Conservation (phyloP, 225 moss, liverwort and hornwort genomes). For the Polytrichum formosum region DNA sequence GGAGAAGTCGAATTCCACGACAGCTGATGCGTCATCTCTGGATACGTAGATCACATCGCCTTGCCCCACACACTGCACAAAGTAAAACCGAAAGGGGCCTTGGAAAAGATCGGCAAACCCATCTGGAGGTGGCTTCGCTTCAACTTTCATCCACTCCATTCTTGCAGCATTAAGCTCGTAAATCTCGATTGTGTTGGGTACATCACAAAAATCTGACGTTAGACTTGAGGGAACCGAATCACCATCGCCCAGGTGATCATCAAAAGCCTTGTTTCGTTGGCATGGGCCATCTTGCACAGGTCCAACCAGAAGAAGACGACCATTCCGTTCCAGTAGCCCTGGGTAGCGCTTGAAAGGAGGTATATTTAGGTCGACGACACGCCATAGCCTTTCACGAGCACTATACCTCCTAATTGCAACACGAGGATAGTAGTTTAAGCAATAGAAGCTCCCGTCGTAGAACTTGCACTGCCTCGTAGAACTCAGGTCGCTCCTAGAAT, state of each 20-base stretch:
- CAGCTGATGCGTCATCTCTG: slow-evolving; percentile 7
- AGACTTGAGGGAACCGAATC: neutral
- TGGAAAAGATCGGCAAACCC: slow-evolving; percentile 7
- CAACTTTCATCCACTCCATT: slow-evolving; percentile 12
- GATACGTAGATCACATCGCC: slow-evolving; percentile 4
- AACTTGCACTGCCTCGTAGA: neutral
- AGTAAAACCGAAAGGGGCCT: slow-evolving; percentile 5
- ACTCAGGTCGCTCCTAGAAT: neutral
- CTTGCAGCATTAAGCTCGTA: slow-evolving; percentile 7
- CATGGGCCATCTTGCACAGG: neutral
- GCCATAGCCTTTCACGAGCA: slow-evolving; percentile 4
- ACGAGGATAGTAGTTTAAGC: slow-evolving; percentile 4
- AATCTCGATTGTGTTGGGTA: slow-evolving; percentile 7
- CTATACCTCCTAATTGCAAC: slow-evolving; percentile 6
- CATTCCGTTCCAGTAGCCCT: slow-evolving; percentile 4
- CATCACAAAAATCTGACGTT: slow-evolving; percentile 1
- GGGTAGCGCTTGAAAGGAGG: slow-evolving; percentile 9
- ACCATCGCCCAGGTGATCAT: neutral
- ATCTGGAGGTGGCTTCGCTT: slow-evolving; percentile 5
- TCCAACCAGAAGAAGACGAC: slow-evolving; percentile 5
- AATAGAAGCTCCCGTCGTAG: slow-evolving; percentile 7
- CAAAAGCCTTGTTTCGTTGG: neutral
- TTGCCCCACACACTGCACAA: slow-evolving; percentile 9
- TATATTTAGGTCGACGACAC: neutral
- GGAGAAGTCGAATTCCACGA: slow-evolving; percentile 7